Conservation (phyloP, 495 filamentous ascomycete species). For the Jackrogersella minutella region DNA sequence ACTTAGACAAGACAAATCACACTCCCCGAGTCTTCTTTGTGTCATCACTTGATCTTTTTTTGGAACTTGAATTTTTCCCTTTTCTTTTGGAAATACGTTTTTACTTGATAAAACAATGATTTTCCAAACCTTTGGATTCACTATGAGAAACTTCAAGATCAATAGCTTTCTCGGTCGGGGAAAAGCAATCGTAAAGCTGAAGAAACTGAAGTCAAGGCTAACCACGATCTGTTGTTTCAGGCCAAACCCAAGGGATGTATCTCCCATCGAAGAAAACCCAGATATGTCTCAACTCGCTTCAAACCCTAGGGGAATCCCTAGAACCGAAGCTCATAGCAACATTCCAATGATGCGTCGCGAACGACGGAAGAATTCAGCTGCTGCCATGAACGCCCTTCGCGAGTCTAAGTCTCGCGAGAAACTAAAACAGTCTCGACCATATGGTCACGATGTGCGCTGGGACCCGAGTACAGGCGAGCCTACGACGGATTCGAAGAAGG, state of each 20-base stretch:
- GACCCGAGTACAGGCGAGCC: conserved; percentile 61
- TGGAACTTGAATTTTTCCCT: conserved; percentile 16
- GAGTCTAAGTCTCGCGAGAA: conserved; percentile 46
- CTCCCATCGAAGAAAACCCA: conserved; percentile 60
- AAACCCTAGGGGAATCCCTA: conserved; percentile 30
- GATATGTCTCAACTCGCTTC: conserved; percentile 45
- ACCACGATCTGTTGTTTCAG: conserved; percentile 35
- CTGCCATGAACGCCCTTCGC: conserved; percentile 42
- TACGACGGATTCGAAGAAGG: conserved; percentile 52
- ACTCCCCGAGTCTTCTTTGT: conserved; percentile 9
- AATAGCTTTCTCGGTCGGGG: neutral
- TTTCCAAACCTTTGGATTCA: conserved; percentile 14
- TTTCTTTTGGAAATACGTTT: conserved; percentile 14
- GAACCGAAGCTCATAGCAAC: conserved; percentile 45
- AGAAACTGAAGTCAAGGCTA: conserved; percentile 27
- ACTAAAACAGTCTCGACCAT: conserved; percentile 37
- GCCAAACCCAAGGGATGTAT: conserved; percentile 53
- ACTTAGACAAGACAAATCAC: neutral
- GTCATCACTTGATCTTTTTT: conserved; percentile 3
- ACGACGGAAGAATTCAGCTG: conserved; percentile 53
- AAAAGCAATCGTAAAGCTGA: conserved; percentile 3
- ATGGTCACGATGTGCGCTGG: conserved; percentile 51
- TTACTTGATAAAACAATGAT: neutral
- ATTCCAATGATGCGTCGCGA: conserved; percentile 62
- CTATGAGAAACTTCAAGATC: neutral